Conservation (phyloP, 306 rosid species). For the Argentina anserina region DNA sequence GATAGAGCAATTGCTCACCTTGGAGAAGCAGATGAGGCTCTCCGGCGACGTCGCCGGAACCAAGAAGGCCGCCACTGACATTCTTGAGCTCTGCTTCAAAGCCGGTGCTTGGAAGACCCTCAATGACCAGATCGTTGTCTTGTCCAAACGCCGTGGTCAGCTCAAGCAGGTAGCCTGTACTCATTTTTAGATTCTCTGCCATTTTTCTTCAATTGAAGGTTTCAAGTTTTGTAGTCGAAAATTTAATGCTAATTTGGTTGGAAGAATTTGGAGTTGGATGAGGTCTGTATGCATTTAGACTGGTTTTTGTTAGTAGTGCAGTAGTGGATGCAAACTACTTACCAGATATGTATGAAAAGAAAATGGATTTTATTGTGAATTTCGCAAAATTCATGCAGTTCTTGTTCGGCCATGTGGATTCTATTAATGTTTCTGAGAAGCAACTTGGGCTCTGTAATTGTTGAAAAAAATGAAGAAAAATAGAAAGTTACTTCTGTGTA, state of each 20-base stretch:
- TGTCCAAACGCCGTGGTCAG: conserved; percentile 93
- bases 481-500: not conserved
- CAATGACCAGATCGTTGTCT: conserved; percentile 76
- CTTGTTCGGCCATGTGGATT: not conserved
- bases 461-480: not conserved
- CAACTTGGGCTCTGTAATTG: not conserved
- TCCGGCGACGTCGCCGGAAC: conserved; percentile 74
- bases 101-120: conserved; percentile 82
- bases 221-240: not conserved
- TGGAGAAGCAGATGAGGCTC: conserved; percentile 88
- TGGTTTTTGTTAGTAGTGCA: not conserved
- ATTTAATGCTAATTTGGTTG: too few species aligned
- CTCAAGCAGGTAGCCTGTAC: conserved; percentile 68
- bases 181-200: not conserved
- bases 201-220: not conserved
- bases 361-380: not conserved
- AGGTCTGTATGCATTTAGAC: not conserved
- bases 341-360: not conserved
- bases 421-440: not conserved
- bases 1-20: conserved; percentile 71
- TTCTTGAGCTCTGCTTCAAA: conserved; percentile 72
- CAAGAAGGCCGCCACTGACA: conserved; percentile 73
- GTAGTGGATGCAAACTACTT: not conserved
- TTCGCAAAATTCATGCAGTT: not conserved
- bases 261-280: not conserved